Base-by-base conservation (phyloP, 345 rosid species). In the Arabidopsis arenosa region DNA sequence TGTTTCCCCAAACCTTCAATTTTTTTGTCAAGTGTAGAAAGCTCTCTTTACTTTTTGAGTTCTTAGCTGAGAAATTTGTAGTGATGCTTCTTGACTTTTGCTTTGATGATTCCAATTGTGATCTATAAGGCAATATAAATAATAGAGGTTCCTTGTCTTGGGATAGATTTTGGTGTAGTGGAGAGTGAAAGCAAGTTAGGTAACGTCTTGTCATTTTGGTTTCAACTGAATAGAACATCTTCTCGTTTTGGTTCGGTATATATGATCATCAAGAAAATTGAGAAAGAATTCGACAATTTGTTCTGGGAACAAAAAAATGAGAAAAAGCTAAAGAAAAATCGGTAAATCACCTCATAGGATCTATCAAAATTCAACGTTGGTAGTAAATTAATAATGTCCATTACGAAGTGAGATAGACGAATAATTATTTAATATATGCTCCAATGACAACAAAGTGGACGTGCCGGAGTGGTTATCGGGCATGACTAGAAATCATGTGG, bases 401-500 rank as follows among this genome's bases (percentile, higher is more conserved):
- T 18, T 2, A 23, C 26, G 26, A 23, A 23, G 26, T 23, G 1
- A 23, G 26, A 23, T 23, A 1, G 1, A 23, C 1, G 1, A 23
- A 23, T 2, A 23, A 23, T 23, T 23, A 23, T 1, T 23, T 23
- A 2, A 1, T 23, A 23, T 23, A 23, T 23, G 26, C 1, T 23
- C 1, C 26, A 23, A 2, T 23, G 2, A 23, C 26, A 23, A 1
- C 26, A 32, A 48, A 58, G 76, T 77, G 75, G 70, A 49, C 80
- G 66, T 70, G 75, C 75, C 75, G 75, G 71, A 77, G 72, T 77
- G 80, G 80, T 83, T 88, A 83, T 91, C 86, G 86, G 88, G 91
- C 96, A 85, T 86, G 90, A 87, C 89, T 92, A 86, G 90, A 89
- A 93, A 86, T 87, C 92, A 86, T 84, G 90, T 90, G 95, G 92